Evolutionary conservation across 345 rosid genomes (phyloP).

Genomic region (Euphorbia lathyris): DNA sequence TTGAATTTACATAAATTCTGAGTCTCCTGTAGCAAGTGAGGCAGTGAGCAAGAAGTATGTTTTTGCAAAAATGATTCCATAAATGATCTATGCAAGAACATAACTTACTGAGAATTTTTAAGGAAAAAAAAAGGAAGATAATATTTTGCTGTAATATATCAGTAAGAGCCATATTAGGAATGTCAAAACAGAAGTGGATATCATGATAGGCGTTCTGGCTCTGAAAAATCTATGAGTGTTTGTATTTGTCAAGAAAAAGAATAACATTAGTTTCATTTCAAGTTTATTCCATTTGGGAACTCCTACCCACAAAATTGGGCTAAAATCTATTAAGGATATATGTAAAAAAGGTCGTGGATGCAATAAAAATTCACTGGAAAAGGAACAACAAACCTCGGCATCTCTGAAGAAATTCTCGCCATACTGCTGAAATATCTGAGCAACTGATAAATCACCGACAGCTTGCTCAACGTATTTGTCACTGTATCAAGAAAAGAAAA

Average conservation of each 20-base stretch:
- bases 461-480: conserved; percentile 40
- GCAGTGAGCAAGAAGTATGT: neutral
- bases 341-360: neutral
- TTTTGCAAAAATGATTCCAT: neutral
- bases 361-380: neutral
- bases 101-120: no score
- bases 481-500: conserved; percentile 22
- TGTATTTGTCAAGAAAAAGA: neutral
- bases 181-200: no score
- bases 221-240: no score
- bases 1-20: neutral
- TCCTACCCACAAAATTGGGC: neutral
- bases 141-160: no score
- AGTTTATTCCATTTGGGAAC: neutral
- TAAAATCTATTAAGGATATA: neutral
- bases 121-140: no score
- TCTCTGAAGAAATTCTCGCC: conserved; percentile 49
- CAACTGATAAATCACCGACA: conserved; percentile 33
- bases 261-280: neutral
- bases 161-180: no score
- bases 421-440: conserved; percentile 35
- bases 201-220: no score
- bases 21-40: neutral
- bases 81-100: neutral
- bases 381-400: conserved; percentile 33